Evolutionary conservation across 345 rosid species (phyloP), one percentile per base, ranked within the genome.

Genomic region (Brassica nigra): DNA sequence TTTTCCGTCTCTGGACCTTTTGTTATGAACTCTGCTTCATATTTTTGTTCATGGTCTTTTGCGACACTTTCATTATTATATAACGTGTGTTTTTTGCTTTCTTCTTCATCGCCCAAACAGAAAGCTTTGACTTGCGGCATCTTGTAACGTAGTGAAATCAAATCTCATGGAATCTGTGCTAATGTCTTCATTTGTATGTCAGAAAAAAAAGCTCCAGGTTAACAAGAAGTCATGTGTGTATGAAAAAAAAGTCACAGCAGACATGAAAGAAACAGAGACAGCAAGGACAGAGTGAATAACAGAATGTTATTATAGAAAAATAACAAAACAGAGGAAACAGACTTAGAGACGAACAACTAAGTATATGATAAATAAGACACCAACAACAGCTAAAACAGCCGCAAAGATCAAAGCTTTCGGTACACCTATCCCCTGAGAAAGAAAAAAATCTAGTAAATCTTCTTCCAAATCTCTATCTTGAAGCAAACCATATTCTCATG

Each of bases 111-210:
- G n/a, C n/a, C n/a, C n/a, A n/a, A n/a, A n/a, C n/a, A n/a, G n/a
- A n/a, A n/a, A n/a, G n/a, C n/a, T n/a, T 8, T 64, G 47, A 64
- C 66, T 74, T 44, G 83, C 70, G 15, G 83, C 83, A 14, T 63
- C 64, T 75, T 70, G 69, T 80, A 80, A 69, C 6, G 9, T 16
- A 30, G 58, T 64, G 80, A 76, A 81, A 71, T 71, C 68, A 64
- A 65, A 71, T 66, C 28, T 70, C 63, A 76, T 23, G 29, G 64
- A 76, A 42, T 76, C 68, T 63, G 71, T 36, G 66, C 76, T 69
- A 14, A 74, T 69, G 12, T 34, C 59, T 63, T 27, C 70, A 27
- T 49, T 37, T 47, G 28, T 34, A 68, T 20, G 47, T 11, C 27
- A 11, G 12, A 4, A n/a, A n/a, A 1, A 65, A 1, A 65, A 42